Conservation (phyloP, 2,329 filamentous ascomycete genomes). For the Microcyclospora tardicrescens region DNA sequence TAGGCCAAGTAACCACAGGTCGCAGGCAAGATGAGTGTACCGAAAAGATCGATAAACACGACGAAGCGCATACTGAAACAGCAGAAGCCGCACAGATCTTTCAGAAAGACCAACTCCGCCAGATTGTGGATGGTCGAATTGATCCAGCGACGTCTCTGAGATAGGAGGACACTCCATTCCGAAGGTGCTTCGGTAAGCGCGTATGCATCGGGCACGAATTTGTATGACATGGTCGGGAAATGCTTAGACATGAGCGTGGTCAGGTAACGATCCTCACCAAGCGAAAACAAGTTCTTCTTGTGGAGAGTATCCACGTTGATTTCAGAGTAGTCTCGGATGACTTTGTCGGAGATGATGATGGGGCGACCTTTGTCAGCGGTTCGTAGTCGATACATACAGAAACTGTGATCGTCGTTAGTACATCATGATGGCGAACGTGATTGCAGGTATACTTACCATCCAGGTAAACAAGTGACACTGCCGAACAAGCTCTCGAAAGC, state of each 20-base stretch:
- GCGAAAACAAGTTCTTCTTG: constrained; percentile 81
- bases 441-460: constrained; percentile 60
- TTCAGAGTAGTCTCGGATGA: constrained; percentile 80
- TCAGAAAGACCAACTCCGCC: constrained; percentile 75
- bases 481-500: constrained; percentile 96
- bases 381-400: constrained; percentile 94
- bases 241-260: constrained; percentile 98
- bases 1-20: constrained; percentile 79
- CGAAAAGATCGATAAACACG: constrained; percentile 85
- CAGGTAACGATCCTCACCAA: constrained; percentile 93
- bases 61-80: constrained; percentile 97
- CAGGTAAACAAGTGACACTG: constrained; percentile 95
- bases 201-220: constrained; percentile 87
- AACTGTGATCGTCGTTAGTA: constrained; percentile 45
- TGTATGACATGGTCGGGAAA: constrained; percentile 91
- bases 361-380: constrained; percentile 91
- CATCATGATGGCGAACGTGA: neutral
- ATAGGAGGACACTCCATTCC: constrained; percentile 83
- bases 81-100: constrained; percentile 96
- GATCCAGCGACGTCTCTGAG: constrained; percentile 98
- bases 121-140: constrained; percentile 98
- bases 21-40: constrained; percentile 82
- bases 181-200: constrained; percentile 90
- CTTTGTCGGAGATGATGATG: constrained; percentile 77
- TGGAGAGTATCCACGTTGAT: constrained; percentile 88